A percentile compares a stretch with the other conserved stretches of the same genome.
These are phyloP conservation scores for Pseudocercospora vitis DNA, from an alignment of 2,329 filamentous ascomycete species.

Conservation along the genomic window DNA sequence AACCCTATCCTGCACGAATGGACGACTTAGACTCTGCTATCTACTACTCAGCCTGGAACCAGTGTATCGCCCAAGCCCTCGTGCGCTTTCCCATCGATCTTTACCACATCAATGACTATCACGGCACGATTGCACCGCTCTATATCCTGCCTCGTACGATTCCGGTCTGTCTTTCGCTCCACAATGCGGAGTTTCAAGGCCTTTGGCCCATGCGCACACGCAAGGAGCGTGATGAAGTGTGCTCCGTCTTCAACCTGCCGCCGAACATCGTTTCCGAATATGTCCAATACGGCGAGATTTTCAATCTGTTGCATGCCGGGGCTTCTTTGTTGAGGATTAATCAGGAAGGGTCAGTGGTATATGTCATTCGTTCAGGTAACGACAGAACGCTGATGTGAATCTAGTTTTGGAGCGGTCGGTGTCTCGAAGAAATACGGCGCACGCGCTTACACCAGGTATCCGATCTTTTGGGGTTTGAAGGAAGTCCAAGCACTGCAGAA, in stretches of 20 bases:
- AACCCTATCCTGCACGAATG: slow-evolving; percentile 68
- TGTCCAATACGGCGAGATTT: slow-evolving; percentile 67
- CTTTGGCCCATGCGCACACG: slow-evolving; percentile 66
- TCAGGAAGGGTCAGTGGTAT: slow-evolving; percentile 51
- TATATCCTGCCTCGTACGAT: slow-evolving; percentile 64
- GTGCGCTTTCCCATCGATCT: slow-evolving; percentile 62
- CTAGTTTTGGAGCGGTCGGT: slow-evolving; percentile 63
- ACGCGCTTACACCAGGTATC: slow-evolving; percentile 64
- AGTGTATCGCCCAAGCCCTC: slow-evolving; percentile 65
- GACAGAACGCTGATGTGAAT: not conserved
- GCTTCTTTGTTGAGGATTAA: slow-evolving; percentile 66
- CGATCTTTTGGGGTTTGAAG: slow-evolving; percentile 67
- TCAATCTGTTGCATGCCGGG: slow-evolving; percentile 67
- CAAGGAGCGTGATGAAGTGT: slow-evolving; percentile 63
- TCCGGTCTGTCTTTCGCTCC: slow-evolving; percentile 63
- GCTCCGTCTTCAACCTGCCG: slow-evolving; percentile 63
- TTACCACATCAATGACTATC: slow-evolving; percentile 69
- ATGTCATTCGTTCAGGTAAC: not conserved
- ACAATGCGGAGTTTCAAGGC: slow-evolving; percentile 70
- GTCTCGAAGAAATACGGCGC: slow-evolving; percentile 69
- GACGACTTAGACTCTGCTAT: slow-evolving; percentile 68
- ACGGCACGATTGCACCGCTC: slow-evolving; percentile 62
- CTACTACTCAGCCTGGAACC: slow-evolving; percentile 70
- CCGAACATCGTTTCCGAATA: slow-evolving; percentile 59
- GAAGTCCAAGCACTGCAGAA: slow-evolving; percentile 65